Evolutionary conservation across 306 rosid species (phyloP), one percentile per base, ranked within the genome.

Genomic region (Inga leiocalycina): DNA sequence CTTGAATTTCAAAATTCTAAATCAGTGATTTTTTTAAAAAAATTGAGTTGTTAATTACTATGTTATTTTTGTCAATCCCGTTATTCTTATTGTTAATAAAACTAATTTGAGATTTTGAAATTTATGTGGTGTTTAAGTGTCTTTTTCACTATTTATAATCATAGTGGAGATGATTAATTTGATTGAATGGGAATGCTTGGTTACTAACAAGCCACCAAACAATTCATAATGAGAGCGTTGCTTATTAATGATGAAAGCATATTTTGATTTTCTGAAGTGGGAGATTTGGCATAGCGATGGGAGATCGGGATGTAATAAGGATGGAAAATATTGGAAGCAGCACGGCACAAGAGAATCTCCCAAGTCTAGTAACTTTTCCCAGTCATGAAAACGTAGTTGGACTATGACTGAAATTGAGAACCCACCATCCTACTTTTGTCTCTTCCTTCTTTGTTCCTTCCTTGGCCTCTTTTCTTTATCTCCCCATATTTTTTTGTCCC

Each of bases 341-440:
- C 76, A 73, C 80, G 80, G 65, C 80, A 49, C 75, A 61, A 0
- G 15, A 46, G 75, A 73, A 56, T 70, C 78, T 83, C 37, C 69
- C 37, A 49, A 46, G 3, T 46, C 2, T 13, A 27, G 83, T 48
- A 71, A 78, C 43, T 16, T 77, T 83, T 83, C 34, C 62, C 4
- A 39, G 41, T 43, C 44, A 8, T 74, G 72, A n/a, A 37, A 74
- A 51, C 52, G 80, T 49, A 22, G 80, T 22, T 24, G 27, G 68
- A 30, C 66, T 66, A n/a, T 2, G 81, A 84, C 78, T 79, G 67
- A 84, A 74, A 84, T 84, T 34, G 67, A 67, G 73, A 74, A 79
- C n/a, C 68, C 83, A 74, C 77, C 87, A 8, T 44, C 78, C 62
- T 10, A 20, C 32, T 16, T 52, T 43, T 74, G 64, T 79, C 75